These are phyloP conservation scores for Fraxinus anomala DNA, from an alignment of 257 asterid genomes.

Conservation along the genomic window DNA sequence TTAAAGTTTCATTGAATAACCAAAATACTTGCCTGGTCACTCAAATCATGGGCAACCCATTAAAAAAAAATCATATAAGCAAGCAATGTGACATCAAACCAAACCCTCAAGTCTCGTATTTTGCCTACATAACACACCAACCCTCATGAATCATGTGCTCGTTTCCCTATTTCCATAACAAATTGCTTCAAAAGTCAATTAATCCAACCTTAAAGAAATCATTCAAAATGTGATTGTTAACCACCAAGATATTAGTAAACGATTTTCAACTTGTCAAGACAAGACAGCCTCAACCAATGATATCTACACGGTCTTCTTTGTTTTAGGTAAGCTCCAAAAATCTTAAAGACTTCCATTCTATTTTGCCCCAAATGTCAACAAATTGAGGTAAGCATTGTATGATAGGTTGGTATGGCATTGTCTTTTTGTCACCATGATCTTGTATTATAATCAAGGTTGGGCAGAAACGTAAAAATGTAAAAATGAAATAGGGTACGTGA, in stretches of 20 bases:
- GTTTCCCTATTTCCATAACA: slow-evolving; percentile 28
- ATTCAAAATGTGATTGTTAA: slow-evolving; percentile 24
- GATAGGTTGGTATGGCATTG: no score
- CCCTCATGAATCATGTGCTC: slow-evolving; percentile 31
- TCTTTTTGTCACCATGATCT: no score
- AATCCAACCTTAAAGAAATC: slow-evolving; percentile 31
- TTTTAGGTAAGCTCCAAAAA: slow-evolving; percentile 7
- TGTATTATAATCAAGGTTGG: no score
- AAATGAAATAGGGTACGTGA: no score
- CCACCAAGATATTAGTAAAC: slow-evolving; percentile 32
- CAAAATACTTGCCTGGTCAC: neutral
- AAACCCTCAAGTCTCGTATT: slow-evolving; percentile 12
- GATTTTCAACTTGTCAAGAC: slow-evolving; percentile 37
- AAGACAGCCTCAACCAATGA: slow-evolving; percentile 26
- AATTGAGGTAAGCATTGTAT: slow-evolving; percentile 25
- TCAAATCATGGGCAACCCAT: neutral
- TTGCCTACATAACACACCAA: neutral
- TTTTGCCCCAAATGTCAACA: slow-evolving; percentile 46
- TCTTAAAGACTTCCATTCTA: slow-evolving; percentile 18
- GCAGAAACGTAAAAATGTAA: no score
- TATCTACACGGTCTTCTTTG: slow-evolving; percentile 7
- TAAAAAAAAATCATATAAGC: neutral
- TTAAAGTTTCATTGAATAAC: neutral
- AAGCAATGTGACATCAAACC: neutral
- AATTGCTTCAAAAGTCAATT: slow-evolving; percentile 41